Evolutionary conservation across 2,329 filamentous ascomycete species (phyloP).

Genomic region (Alternaria atra): DNA sequence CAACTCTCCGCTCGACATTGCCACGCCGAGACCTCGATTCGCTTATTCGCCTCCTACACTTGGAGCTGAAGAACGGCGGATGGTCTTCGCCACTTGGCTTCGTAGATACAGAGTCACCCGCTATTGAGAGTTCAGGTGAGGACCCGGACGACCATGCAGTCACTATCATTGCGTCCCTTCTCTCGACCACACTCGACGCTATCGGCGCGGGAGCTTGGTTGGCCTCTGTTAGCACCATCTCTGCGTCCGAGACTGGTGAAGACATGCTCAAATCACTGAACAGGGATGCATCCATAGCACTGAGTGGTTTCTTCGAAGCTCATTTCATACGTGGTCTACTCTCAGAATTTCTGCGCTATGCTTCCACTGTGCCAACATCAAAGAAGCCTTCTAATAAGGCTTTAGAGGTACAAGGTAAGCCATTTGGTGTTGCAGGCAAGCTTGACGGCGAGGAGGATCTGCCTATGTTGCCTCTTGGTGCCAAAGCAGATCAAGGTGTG

Average conservation of each 20-base stretch:
- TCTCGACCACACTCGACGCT: slow-evolving; percentile 78
- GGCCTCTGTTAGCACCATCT: slow-evolving; percentile 56
- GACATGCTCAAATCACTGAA: slow-evolving; percentile 73
- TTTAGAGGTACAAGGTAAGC: slow-evolving; percentile 57
- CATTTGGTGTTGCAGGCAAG: slow-evolving; percentile 52
- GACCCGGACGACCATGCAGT: slow-evolving; percentile 73
- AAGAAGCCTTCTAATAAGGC: slow-evolving; percentile 44
- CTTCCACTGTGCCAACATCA: slow-evolving; percentile 38
- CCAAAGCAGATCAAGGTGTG: slow-evolving; percentile 67
- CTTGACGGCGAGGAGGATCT: slow-evolving; percentile 50
- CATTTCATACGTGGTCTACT: slow-evolving; percentile 71
- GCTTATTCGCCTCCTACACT: slow-evolving; percentile 75
- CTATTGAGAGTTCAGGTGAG: slow-evolving; percentile 51
- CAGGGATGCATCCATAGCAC: slow-evolving; percentile 73
- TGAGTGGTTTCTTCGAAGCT: slow-evolving; percentile 76
- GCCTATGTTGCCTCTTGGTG: slow-evolving; percentile 73
- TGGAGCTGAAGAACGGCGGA: slow-evolving; percentile 76
- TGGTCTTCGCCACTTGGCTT: slow-evolving; percentile 80
- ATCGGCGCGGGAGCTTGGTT: slow-evolving; percentile 80
- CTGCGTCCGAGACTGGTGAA: slow-evolving; percentile 64
- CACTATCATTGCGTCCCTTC: slow-evolving; percentile 73
- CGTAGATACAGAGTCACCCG: slow-evolving; percentile 53
- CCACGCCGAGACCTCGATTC: slow-evolving; percentile 74
- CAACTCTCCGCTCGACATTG: slow-evolving; percentile 70
- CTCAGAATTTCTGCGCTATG: slow-evolving; percentile 71